These are phyloP conservation scores for Botrytis byssoidea DNA, from an alignment of 2,329 filamentous ascomycete species.

Conservation along the genomic window DNA sequence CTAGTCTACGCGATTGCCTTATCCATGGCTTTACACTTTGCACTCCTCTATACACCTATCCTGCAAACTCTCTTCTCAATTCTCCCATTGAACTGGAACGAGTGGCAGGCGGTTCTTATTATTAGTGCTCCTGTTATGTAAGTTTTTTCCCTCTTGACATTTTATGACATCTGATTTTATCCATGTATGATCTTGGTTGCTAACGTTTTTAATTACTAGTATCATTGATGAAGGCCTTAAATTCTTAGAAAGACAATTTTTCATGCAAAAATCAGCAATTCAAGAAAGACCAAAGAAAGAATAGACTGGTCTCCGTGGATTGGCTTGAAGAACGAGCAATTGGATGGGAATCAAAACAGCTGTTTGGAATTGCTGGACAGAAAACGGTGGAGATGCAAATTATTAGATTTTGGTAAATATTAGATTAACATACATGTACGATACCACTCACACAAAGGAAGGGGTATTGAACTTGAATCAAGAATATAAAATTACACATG, in stretches of 20 bases:
- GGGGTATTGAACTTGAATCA: not conserved
- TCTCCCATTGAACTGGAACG: slow-evolving; percentile 75
- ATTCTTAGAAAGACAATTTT: slow-evolving; percentile 56
- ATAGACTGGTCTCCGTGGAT: slow-evolving; percentile 23
- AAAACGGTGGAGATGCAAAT: slow-evolving; percentile 25
- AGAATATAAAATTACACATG: not conserved
- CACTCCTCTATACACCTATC: slow-evolving; percentile 86
- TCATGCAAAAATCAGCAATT: slow-evolving; percentile 41
- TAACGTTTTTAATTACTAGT: slow-evolving; percentile 40
- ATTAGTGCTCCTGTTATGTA: slow-evolving; percentile 93
- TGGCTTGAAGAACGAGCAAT: not conserved
- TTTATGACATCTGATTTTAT: not conserved
- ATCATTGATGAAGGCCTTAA: slow-evolving; percentile 68
- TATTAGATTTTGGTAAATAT: slow-evolving; percentile 34
- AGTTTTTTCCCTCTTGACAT: slow-evolving; percentile 42
- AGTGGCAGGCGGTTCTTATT: slow-evolving; percentile 87
- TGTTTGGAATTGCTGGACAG: not conserved
- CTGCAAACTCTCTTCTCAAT: slow-evolving; percentile 89
- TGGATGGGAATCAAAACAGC: not conserved
- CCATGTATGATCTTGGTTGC: slow-evolving; percentile 12
- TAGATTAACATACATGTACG: slow-evolving; percentile 27
- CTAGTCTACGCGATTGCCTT: slow-evolving; percentile 90
- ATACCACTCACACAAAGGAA: not conserved
- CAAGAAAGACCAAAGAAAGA: slow-evolving; percentile 37
- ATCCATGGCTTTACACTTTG: slow-evolving; percentile 94